Base-by-base conservation (phyloP, 106 monocot genomes). In the Vanilla planifolia region DNA sequence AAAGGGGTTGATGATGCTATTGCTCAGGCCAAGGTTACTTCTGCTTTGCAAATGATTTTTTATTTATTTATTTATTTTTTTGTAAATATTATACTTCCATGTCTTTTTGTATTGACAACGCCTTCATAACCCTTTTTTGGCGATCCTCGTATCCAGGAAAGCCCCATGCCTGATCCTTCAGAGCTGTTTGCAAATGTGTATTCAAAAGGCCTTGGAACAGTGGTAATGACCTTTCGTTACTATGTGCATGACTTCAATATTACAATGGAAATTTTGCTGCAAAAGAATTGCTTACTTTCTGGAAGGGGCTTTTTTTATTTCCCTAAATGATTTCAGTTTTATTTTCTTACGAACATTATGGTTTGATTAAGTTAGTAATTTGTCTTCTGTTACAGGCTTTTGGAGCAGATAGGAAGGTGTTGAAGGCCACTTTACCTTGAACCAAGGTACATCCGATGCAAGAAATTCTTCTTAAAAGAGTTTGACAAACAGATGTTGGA, bases 341-440 rank as follows among this genome's bases (percentile, higher is more conserved):
- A n/a, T n/a, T n/a, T n/a, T n/a, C n/a, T n/a, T n/a, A n/a, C n/a
- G 14, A 27, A 27, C 8, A 4, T 3, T 8, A 52, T 52, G 28
- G 14, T 52, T 52, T 52, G 1, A 30, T 53, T 30, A 50, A 16
- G 9, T 30, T 53, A 5, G n/a, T 4, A 8, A 8, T 21, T 21
- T 48, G 4, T 3, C 32, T 59, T 26, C 16, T 72, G 4, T 30
- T 77, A 44, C 91, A 96, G 96, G 65, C 72, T 22, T 91, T 79
- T 65, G 96, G 91, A 24, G 68, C 87, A 48, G 96, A 96, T 45
- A 91, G 96, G 79, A 96, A 96, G 60, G 86, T 81, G 66, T 21
- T 93, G 65, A 84, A 43, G 46, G 61, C 79, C 67, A 61, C 68
- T 40, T 85, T 93, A 57, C 92, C 88, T 3, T 93, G 73, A 88